These are phyloP conservation scores for Thelephora ganbajun DNA, from an alignment of 768 basidiomycete genomes.

Conservation along the genomic window DNA sequence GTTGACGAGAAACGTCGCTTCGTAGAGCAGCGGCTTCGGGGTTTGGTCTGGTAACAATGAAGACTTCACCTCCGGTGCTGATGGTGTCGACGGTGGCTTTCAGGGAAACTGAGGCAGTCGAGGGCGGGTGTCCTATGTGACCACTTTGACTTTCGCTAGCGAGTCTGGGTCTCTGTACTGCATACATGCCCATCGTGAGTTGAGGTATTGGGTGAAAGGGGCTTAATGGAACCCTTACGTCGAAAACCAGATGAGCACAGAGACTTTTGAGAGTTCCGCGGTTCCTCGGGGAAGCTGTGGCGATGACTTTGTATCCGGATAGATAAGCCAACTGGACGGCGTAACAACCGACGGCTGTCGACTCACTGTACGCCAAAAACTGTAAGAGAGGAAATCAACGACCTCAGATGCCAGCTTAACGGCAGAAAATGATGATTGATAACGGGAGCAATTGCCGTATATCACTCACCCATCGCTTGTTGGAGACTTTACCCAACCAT, in stretches of 20 bases:
- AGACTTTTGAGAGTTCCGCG: slow-evolving; percentile 22
- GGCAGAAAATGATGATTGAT: too few species aligned
- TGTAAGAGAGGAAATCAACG: too few species aligned
- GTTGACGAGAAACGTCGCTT: too few species aligned
- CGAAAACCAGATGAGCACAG: slow-evolving; percentile 22
- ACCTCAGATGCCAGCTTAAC: too few species aligned
- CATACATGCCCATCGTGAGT: too few species aligned
- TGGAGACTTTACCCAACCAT: too few species aligned
- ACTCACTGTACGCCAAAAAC: too few species aligned
- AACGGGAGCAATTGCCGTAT: too few species aligned
- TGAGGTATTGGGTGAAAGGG: too few species aligned
- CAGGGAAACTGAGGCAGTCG: slow-evolving; percentile 1
- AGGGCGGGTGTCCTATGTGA: slow-evolving; percentile 5
- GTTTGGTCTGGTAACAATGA: neutral
- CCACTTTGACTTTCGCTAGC: slow-evolving; percentile 12
- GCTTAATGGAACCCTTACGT: slow-evolving; percentile 6
- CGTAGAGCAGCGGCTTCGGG: too few species aligned
- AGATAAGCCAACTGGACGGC: slow-evolving; percentile 18
- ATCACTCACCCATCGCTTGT: too few species aligned
- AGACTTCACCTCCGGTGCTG: slow-evolving; percentile 6
- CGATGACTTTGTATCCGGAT: slow-evolving; percentile 19
- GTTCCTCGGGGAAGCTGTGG: slow-evolving; percentile 21
- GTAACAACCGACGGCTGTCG: slow-evolving; percentile 17
- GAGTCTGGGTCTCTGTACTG: slow-evolving; percentile 14
- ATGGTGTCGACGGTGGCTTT: slow-evolving; percentile 11